These are phyloP conservation scores for Haberlea rhodopensis DNA, from an alignment of 257 asterid species.

Conservation along the genomic window DNA sequence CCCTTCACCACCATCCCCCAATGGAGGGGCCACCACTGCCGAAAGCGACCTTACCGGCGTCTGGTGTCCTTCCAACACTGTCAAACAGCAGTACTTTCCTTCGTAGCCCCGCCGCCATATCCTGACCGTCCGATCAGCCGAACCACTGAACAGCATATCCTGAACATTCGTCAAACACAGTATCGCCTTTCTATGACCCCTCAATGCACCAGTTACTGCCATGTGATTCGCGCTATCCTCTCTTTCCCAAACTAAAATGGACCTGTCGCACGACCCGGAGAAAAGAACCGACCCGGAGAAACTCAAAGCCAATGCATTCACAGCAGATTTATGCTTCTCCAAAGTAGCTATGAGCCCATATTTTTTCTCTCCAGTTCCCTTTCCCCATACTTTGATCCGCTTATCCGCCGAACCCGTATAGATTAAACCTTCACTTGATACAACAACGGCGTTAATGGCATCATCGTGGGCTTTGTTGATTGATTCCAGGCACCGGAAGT, in stretches of 20 bases:
- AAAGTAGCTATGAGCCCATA: conserved; percentile 47
- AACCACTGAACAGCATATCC: conserved; percentile 71
- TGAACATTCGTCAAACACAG: conserved; percentile 53
- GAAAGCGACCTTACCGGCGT: conserved; percentile 76
- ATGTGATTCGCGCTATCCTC: conserved; percentile 75
- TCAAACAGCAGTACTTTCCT: conserved; percentile 59
- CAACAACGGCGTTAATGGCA: conserved; percentile 66
- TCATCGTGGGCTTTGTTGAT: conserved; percentile 69
- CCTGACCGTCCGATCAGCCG: conserved; percentile 87
- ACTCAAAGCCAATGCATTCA: conserved; percentile 69
- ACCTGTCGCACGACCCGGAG: conserved; percentile 83
- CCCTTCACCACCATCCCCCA: conserved; percentile 27
- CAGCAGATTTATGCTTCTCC: conserved; percentile 79
- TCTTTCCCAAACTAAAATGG: conserved; percentile 91
- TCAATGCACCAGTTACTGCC: conserved; percentile 75
- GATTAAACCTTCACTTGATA: conserved; percentile 44
- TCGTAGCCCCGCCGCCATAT: conserved; percentile 60
- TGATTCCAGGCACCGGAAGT: conserved; percentile 49
- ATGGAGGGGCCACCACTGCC: conserved; percentile 28
- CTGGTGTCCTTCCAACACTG: conserved; percentile 68
- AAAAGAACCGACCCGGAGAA: conserved; percentile 61
- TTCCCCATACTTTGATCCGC: conserved; percentile 68
- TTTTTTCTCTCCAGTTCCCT: conserved; percentile 30
- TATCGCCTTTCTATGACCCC: conserved; percentile 71
- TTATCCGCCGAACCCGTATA: conserved; percentile 85